Conservation (phyloP, 768 basidiomycete genomes). For the Podaxis sp. region DNA sequence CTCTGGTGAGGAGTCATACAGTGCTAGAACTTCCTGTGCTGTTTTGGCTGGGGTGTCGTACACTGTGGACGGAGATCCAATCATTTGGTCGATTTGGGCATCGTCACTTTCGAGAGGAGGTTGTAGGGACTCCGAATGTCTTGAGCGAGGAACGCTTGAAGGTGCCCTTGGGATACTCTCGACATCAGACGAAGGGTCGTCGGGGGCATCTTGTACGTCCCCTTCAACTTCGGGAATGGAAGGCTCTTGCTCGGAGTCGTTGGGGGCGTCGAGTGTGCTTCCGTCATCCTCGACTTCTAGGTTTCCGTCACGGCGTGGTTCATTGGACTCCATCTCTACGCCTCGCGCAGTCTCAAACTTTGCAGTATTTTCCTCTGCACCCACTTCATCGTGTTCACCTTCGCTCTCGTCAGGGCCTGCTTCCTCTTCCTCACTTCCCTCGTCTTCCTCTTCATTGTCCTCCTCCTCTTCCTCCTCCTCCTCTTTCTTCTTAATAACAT, state of each 20-base stretch:
- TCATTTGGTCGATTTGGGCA: conserved; percentile 2
- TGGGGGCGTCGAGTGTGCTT: neutral
- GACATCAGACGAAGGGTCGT: conserved; percentile 23
- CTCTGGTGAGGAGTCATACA: neutral
- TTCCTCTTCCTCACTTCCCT: neutral
- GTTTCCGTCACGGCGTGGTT: neutral
- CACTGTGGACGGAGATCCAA: conserved; percentile 1
- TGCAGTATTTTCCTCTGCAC: neutral
- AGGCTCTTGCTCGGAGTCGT: neutral
- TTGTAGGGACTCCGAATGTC: neutral
- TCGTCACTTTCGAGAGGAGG: conserved; percentile 5
- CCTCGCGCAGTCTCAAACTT: conserved; percentile 6
- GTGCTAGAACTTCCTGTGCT: neutral
- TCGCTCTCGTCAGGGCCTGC: neutral
- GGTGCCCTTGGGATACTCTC: conserved; percentile 4
- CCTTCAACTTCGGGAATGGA: conserved; percentile 27
- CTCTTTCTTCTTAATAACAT: neutral
- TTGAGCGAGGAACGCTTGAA: neutral
- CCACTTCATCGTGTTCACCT: neutral
- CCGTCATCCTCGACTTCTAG: neutral
- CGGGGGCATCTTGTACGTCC: conserved; percentile 20
- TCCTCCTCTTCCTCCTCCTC: neutral
- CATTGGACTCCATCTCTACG: neutral
- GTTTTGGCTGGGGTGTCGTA: neutral
- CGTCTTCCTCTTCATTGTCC: neutral